Evolutionary conservation across 306 rosid species (phyloP), one percentile per base, ranked within the genome.

Genomic region (Cicer bijugum): DNA sequence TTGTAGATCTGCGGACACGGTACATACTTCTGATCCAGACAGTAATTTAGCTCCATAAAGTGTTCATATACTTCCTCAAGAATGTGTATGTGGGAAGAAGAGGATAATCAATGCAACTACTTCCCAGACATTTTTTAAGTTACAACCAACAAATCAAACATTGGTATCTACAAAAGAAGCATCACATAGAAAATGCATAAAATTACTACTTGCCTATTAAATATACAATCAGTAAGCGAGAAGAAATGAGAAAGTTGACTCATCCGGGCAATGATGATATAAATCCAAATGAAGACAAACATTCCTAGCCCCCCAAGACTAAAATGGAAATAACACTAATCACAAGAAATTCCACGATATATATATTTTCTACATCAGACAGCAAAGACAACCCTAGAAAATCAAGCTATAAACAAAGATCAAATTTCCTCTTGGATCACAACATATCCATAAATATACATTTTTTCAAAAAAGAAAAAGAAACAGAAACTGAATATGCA

Each of bases 131-230:
- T 75, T 73, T 73, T 19, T 16, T 70, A 63, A 62, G 85, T 75
- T n/a, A 75, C 70, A 62, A 80, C 74, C 66, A 87, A 76, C 69
- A 82, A 87, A 87, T 72, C 70, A 78, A 80, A 78, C 74, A 33
- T 85, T 81, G 63, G 78, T 84, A 84, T 89, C 92, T 86, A 89
- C 90, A 87, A 74, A 81, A 85, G 76, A 71, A 80, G 72, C 84
- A 81, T 69, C 60, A 65, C 9, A 82, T 16, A 71, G 46, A 80
- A 43, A 58, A 48, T 17, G 7, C 51, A 67, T 51, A 17, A 38
- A 47, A 46, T 52, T 67, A 38, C 17, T 38, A 51, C 8, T 19
- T 45, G 20, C 17, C 10, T 37, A 42, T 20, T 23, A 60, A 56
- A 71, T 71, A 15, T 40, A 67, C 42, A 55, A 55, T 39, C 8